phyloP scores from a whole-genome alignment of 805 yeast species.

The Saccharomycopsis sp. region DNA sequence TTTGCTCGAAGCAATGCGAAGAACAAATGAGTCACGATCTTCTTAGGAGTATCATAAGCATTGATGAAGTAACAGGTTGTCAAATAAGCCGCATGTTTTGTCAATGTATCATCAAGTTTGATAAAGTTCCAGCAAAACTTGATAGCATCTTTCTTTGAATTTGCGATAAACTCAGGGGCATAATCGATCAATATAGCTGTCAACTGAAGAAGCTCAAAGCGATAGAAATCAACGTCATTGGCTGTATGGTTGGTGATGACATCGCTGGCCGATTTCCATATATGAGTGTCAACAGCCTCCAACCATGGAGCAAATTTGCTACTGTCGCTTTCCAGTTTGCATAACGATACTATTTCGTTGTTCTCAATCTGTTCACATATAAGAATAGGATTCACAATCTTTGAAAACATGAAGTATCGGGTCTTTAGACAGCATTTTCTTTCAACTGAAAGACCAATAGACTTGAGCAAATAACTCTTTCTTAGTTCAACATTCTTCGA shows the following conservation, averaged over 20 bases:
- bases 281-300: conserved; percentile 46
- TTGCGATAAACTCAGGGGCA: conserved; percentile 53
- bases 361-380: conserved; percentile 49
- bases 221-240: conserved; percentile 65
- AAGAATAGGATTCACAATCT: conserved; percentile 59
- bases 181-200: conserved; percentile 70
- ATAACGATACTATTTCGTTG: conserved; percentile 42
- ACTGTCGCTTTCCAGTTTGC: conserved; percentile 29
- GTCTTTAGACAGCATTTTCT: conserved; percentile 42
- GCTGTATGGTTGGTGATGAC: conserved; percentile 46
- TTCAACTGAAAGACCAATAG: conserved; percentile 44
- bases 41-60: conserved; percentile 81
- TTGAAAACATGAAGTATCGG: conserved; percentile 53
- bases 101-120: conserved; percentile 77
- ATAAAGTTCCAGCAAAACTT: conserved; percentile 93
- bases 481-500: conserved; percentile 41
- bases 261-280: conserved; percentile 69
- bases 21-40: conserved; percentile 85
- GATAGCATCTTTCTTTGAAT: conserved; percentile 71
- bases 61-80: conserved; percentile 81
- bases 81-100: conserved; percentile 90
- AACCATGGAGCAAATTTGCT: conserved; percentile 52
- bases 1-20: conserved; percentile 82
- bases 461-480: conserved; percentile 43
- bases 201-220: conserved; percentile 74